phyloP scores from a whole-genome alignment of 2,329 filamentous ascomycete species.

The Xylaria sp. region DNA sequence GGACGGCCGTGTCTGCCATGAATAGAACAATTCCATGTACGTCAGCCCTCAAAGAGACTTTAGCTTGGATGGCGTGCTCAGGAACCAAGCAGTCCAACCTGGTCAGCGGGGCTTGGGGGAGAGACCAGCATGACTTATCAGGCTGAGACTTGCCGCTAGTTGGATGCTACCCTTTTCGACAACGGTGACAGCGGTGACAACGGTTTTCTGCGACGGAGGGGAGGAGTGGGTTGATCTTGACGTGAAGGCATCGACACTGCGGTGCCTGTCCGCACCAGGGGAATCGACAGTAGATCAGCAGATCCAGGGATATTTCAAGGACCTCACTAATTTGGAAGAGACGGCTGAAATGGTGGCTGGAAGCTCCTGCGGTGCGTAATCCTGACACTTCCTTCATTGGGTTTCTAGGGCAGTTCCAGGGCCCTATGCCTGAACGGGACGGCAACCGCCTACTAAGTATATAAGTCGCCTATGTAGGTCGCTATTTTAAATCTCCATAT shows the following conservation, averaged over 20 bases:
- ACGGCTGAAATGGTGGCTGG: conserved; percentile 3
- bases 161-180: background rate
- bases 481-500: too few species aligned
- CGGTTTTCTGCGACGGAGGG: too few species aligned
- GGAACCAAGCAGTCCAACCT: conserved; percentile 15
- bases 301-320: conserved; percentile 11
- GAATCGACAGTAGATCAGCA: too few species aligned
- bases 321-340: conserved; percentile 17
- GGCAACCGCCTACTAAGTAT: too few species aligned
- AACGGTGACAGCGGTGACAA: background rate
- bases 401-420: background rate
- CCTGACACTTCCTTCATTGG: conserved; percentile 14
- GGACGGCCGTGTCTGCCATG: conserved; percentile 1
- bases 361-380: conserved; percentile 18
- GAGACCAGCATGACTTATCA: background rate
- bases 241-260: too few species aligned
- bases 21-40: conserved; percentile 13
- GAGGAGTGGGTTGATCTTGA: too few species aligned
- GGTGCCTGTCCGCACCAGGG: too few species aligned
- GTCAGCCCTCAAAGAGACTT: conserved; percentile 21
- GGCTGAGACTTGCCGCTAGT: conserved; percentile 1
- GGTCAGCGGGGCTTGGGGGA: conserved; percentile 10
- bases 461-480: too few species aligned
- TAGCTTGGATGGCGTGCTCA: conserved; percentile 44
- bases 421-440: background rate